phyloP scores from a whole-genome alignment of 1,284 basidiomycete genomes.

The Phenoliferia sp. region DNA sequence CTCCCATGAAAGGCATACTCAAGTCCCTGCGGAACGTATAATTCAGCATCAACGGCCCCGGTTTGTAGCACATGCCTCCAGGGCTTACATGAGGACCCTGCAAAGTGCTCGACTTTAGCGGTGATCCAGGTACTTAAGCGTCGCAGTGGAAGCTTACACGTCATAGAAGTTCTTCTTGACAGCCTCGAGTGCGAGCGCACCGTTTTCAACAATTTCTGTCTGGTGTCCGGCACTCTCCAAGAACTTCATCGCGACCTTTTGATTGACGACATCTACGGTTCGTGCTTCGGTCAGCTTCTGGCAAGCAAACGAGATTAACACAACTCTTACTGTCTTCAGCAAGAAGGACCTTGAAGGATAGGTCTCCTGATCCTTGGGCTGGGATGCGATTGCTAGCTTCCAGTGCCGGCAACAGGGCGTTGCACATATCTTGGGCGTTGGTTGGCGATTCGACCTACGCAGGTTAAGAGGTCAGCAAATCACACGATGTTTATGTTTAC shows the following conservation, averaged over 20 bases:
- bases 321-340: constrained; percentile 84
- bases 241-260: constrained; percentile 94
- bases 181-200: constrained; percentile 80
- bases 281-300: too few relatives aligned
- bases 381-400: constrained; percentile 56
- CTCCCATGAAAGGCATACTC: constrained; percentile 95
- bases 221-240: constrained; percentile 94
- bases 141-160: constrained; percentile 62
- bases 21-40: constrained; percentile 73
- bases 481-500: neutral
- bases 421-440: constrained; percentile 79
- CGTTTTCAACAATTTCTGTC: constrained; percentile 97
- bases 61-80: neutral
- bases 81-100: neutral
- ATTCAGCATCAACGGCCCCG: constrained; percentile 6
- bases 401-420: constrained; percentile 87
- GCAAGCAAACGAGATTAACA: too few relatives aligned
- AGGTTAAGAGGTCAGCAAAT: neutral
- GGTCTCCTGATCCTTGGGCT: constrained; percentile 50
- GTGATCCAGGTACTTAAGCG: neutral
- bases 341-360: constrained; percentile 87
- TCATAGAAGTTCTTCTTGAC: constrained; percentile 72
- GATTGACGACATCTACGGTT: constrained; percentile 73
- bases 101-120: neutral
- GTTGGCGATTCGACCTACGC: constrained; percentile 72